phyloP scores from a whole-genome alignment of 148 eudicot genomes.

The Nepenthes gracilis region DNA sequence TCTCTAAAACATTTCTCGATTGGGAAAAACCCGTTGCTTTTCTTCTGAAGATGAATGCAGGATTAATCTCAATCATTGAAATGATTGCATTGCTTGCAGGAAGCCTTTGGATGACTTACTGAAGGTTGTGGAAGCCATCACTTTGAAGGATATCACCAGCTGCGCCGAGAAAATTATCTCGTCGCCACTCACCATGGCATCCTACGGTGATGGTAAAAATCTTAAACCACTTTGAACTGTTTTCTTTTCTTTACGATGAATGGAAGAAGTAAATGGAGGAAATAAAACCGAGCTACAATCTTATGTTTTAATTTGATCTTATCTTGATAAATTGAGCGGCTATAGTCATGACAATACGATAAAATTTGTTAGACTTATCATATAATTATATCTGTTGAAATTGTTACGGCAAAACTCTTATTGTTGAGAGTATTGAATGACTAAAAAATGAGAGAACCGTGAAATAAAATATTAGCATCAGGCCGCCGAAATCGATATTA shows the following conservation, averaged over 20 bases:
- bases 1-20: too few relatives aligned
- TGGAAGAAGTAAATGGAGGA: not conserved
- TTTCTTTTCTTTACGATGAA: not conserved
- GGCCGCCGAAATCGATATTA: too few relatives aligned
- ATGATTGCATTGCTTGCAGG: constrained; percentile 16
- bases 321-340: too few relatives aligned
- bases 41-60: not conserved
- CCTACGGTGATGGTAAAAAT: constrained; percentile 65
- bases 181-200: constrained; percentile 84
- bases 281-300: too few relatives aligned
- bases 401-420: too few relatives aligned
- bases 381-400: too few relatives aligned
- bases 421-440: too few relatives aligned
- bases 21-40: not conserved
- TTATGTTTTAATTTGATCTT: too few relatives aligned
- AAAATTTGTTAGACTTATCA: too few relatives aligned
- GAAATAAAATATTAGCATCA: too few relatives aligned
- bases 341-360: too few relatives aligned
- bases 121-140: constrained; percentile 49
- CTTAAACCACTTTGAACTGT: not conserved
- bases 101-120: constrained; percentile 65
- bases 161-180: constrained; percentile 44
- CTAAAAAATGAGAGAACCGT: too few relatives aligned
- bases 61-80: not conserved
- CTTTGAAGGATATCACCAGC: constrained; percentile 43